These are phyloP conservation scores for Lipomyces starkeyi DNA, from an alignment of 805 yeast genomes.

Conservation along the genomic window DNA sequence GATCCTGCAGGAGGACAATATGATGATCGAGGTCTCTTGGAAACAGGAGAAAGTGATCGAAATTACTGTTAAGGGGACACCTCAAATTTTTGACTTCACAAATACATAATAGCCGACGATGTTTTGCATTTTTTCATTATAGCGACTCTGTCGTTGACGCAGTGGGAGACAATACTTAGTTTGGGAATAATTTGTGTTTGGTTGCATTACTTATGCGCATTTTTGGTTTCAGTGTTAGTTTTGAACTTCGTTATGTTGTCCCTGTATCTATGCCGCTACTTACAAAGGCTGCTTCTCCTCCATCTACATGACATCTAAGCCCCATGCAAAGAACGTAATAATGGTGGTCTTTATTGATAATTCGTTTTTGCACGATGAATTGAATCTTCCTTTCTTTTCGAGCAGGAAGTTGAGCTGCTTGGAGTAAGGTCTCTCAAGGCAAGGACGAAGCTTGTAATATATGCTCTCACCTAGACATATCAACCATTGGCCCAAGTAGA, in stretches of 20 bases:
- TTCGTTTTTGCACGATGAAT: no score
- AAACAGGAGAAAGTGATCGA: conserved; percentile 34
- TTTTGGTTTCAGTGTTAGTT: not conserved
- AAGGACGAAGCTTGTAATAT: no score
- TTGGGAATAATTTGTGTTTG: not conserved
- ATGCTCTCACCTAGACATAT: no score
- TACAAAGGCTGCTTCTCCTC: no score
- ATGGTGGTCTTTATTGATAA: no score
- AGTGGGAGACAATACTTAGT: not conserved
- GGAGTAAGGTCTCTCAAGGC: no score
- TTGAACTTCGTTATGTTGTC: not conserved
- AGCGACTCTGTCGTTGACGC: not conserved
- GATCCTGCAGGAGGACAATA: conserved; percentile 19
- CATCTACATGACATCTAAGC: no score
- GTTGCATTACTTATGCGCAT: not conserved
- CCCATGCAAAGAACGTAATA: no score
- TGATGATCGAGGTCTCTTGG: conserved; percentile 16
- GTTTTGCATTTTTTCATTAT: not conserved
- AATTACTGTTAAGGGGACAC: conserved; percentile 14
- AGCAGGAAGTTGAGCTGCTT: no score
- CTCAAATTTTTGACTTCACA: conserved; percentile 31
- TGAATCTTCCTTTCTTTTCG: no score
- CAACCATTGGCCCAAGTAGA: no score
- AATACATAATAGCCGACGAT: conserved; percentile 14
- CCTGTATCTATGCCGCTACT: no score